Evolutionary conservation across 352 stramenopile species (phyloP), one percentile per base, ranked within the genome.

Genomic region (Phytopythium montanum): DNA sequence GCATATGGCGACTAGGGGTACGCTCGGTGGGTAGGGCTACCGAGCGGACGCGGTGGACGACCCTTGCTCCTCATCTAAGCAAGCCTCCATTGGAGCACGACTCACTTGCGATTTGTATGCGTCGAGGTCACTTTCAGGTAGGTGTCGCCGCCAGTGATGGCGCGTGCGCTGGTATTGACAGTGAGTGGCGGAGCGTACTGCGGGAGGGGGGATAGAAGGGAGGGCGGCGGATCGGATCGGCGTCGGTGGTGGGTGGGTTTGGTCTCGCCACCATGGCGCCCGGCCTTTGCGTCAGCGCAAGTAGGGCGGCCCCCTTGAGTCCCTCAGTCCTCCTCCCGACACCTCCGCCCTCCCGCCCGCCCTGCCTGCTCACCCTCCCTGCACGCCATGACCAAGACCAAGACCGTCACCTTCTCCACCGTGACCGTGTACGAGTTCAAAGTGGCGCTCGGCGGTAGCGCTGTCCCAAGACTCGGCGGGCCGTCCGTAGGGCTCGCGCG

Each of bases 351-450:
- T 9, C 1, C 39, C 3, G 6, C 5, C 39, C 18, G 39, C 39
- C 39, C 39, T 23, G 3, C 39, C 18, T 16, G 33, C 8, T 42
- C 18, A n/a, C 16, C 39, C 39, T 26, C n/a, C n/a, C n/a, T n/a
- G n/a, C n/a, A 26, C 39, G 19, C 19, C 18, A 25, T 18, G 3
- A 42, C 6, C 21, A 49, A 29, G 42, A 21, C 9, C 21, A 49
- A 49, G 42, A 29, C 42, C n/a, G 42, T 81, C 61, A 66, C 70
- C 33, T 88, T 72, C 73, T 82, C 67, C 34, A 88, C 75, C 31
- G 49, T 86, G 55, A 85, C 69, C 8, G 72, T 86, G 31, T 77
- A 85, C 52, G 78, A 85, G 72, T 88, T 81, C 49, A 69, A 64
- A 13, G 73, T 85, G 29, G 69, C 59, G 9, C 64, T 81, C 14